A percentile compares a stretch with the other conserved stretches of the same genome.
phyloP scores from a whole-genome alignment of 2,329 filamentous ascomycete species.

The Blastomyces percursus region DNA sequence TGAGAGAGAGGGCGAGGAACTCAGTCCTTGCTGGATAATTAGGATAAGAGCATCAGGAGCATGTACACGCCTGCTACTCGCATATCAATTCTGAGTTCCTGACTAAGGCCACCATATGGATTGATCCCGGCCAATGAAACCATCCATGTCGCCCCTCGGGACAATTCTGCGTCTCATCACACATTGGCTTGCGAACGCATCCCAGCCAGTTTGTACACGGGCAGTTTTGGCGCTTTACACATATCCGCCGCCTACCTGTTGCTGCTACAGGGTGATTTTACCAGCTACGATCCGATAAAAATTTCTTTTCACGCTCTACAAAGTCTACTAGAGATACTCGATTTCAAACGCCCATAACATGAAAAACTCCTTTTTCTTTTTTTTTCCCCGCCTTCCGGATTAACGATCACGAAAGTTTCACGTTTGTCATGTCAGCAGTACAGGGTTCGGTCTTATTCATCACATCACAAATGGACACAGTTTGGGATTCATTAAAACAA shows the following conservation, averaged over 20 bases:
- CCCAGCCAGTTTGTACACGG: background rate
- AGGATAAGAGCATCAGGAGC: background rate
- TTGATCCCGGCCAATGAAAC: background rate
- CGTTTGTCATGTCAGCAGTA: background rate
- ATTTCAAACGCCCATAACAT: background rate
- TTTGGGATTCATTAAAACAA: background rate
- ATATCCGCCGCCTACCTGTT: background rate
- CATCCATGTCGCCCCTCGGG: background rate
- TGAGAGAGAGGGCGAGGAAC: constrained; percentile 46
- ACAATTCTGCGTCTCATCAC: background rate
- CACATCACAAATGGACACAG: background rate
- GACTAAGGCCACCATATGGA: background rate
- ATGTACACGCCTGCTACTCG: background rate
- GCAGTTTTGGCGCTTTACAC: background rate
- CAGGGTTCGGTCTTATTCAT: background rate
- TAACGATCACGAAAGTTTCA: constrained; percentile 4
- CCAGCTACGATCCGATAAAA: background rate
- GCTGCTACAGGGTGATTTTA: background rate
- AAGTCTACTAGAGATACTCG: background rate
- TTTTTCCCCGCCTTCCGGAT: background rate
- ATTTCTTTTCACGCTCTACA: background rate
- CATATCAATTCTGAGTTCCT: background rate
- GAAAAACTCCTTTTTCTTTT: background rate
- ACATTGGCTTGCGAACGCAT: background rate
- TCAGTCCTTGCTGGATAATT: constrained; percentile 15